Conservation (phyloP, 768 basidiomycete species). For the Mycena filopes region DNA sequence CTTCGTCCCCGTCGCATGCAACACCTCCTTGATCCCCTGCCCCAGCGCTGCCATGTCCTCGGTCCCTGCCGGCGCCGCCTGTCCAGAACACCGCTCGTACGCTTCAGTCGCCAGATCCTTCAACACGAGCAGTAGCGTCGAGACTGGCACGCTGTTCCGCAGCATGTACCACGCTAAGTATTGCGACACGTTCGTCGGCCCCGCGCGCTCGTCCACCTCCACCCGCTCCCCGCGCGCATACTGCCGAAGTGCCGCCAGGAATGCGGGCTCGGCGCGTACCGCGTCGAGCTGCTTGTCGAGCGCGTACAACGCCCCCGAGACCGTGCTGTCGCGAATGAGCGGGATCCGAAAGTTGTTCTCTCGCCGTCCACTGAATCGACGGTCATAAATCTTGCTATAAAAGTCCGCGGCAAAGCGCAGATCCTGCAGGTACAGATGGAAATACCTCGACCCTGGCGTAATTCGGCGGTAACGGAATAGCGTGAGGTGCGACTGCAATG, state of each 20-base stretch:
- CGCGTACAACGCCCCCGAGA: conserved; percentile 71
- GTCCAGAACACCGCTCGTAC: conserved; percentile 62
- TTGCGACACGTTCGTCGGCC: conserved; percentile 44
- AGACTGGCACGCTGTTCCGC: conserved; percentile 75
- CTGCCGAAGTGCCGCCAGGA: conserved; percentile 55
- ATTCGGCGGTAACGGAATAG: conserved; percentile 76
- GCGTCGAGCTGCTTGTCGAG: conserved; percentile 67
- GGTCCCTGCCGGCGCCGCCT: conserved; percentile 64
- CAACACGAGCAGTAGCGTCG: conserved; percentile 71
- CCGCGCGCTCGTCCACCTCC: conserved; percentile 36
- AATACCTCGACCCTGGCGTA: conserved; percentile 66
- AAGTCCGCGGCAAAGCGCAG: conserved; percentile 81
- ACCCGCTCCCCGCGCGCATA: conserved; percentile 68
- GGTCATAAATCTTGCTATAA: conserved; percentile 78
- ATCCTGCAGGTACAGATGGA: conserved; percentile 77
- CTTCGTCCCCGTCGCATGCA: conserved; percentile 87
- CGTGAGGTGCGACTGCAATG: conserved; percentile 78
- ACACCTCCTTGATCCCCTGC: conserved; percentile 80
- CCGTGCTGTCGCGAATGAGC: conserved; percentile 77
- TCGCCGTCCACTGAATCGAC: conserved; percentile 76
- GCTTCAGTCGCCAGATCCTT: conserved; percentile 72
- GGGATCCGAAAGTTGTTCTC: conserved; percentile 75
- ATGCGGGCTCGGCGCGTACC: conserved; percentile 52
- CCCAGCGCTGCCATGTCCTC: conserved; percentile 49
- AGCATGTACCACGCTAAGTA: conserved; percentile 78